These are phyloP conservation scores for Debaryomycetaceae sp. DNA, from an alignment of 1,139 yeast species.

Conservation along the genomic window DNA sequence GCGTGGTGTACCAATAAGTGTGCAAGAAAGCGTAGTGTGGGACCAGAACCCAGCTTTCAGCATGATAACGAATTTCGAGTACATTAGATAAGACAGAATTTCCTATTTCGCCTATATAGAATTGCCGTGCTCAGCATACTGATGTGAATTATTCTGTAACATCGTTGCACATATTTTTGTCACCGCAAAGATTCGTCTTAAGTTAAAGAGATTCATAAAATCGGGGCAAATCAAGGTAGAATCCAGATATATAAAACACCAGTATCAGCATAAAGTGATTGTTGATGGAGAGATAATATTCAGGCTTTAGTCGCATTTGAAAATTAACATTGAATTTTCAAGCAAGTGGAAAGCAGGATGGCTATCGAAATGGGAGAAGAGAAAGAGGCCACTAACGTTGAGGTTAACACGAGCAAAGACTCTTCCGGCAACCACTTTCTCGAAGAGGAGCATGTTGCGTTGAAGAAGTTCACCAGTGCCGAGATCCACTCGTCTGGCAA, in stretches of 20 bases:
- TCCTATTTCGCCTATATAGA: not conserved
- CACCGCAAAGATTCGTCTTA: not conserved
- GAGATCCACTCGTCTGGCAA: constrained; percentile 30
- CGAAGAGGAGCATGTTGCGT: constrained; percentile 17
- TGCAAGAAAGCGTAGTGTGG: not conserved
- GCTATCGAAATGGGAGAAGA: constrained; percentile 9
- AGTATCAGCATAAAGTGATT: not conserved
- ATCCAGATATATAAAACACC: not conserved
- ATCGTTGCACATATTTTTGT: constrained; percentile 1
- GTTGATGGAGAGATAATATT: not conserved
- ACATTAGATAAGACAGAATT: not conserved
- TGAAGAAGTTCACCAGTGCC: constrained; percentile 23
- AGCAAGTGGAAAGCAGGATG: constrained; percentile 5
- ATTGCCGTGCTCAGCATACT: not conserved
- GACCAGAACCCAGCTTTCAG: not conserved
- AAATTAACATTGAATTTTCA: not conserved
- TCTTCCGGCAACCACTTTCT: constrained; percentile 4
- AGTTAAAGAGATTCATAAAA: too few relatives aligned
- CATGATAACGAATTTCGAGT: not conserved
- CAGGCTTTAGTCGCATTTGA: too few relatives aligned
- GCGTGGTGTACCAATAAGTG: not conserved
- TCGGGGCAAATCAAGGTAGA: too few relatives aligned
- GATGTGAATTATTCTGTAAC: not conserved
- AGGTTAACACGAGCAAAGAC: constrained; percentile 11
- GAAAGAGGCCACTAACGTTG: constrained; percentile 10